These are phyloP conservation scores for Lactifluus rugatus DNA, from an alignment of 768 basidiomycete species.

Conservation along the genomic window DNA sequence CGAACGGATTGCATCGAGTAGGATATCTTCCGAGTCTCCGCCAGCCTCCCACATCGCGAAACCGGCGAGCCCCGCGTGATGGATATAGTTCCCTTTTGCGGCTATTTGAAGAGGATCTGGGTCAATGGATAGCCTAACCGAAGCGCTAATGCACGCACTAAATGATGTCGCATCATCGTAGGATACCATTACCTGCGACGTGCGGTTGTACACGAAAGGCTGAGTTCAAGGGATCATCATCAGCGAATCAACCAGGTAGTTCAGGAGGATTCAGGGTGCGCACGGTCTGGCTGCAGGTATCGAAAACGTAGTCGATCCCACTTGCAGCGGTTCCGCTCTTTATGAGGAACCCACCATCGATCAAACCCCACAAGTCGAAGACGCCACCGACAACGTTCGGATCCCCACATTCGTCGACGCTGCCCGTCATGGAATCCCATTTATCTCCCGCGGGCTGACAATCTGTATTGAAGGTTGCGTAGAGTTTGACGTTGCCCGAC, in stretches of 20 bases:
- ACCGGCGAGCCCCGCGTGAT: conserved; percentile 28
- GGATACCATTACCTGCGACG: conserved; percentile 45
- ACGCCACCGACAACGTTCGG: conserved; percentile 40
- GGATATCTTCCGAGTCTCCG: conserved; percentile 32
- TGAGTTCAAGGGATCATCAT: background rate
- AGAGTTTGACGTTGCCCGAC: conserved; percentile 9
- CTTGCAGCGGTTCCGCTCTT: conserved; percentile 32
- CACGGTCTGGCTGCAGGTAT: conserved; percentile 29
- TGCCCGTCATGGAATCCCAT: conserved; percentile 38
- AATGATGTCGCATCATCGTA: conserved; percentile 43
- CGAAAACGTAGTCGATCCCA: conserved; percentile 39
- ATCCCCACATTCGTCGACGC: conserved; percentile 48
- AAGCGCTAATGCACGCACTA: background rate
- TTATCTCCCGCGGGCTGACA: conserved; percentile 29
- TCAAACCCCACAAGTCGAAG: conserved; percentile 50
- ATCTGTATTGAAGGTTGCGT: conserved; percentile 17
- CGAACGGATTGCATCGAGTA: conserved; percentile 27
- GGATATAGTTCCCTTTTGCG: conserved; percentile 36
- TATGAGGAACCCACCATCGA: conserved; percentile 44
- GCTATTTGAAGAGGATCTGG: conserved; percentile 22
- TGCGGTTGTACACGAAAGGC: background rate
- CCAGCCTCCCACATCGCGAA: conserved; percentile 39
- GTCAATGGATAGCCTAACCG: background rate
- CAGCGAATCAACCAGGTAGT: background rate
- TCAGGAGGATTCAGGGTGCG: background rate